phyloP scores from a whole-genome alignment of 2,329 filamentous ascomycete species.

The Leptographium wingfieldii region DNA sequence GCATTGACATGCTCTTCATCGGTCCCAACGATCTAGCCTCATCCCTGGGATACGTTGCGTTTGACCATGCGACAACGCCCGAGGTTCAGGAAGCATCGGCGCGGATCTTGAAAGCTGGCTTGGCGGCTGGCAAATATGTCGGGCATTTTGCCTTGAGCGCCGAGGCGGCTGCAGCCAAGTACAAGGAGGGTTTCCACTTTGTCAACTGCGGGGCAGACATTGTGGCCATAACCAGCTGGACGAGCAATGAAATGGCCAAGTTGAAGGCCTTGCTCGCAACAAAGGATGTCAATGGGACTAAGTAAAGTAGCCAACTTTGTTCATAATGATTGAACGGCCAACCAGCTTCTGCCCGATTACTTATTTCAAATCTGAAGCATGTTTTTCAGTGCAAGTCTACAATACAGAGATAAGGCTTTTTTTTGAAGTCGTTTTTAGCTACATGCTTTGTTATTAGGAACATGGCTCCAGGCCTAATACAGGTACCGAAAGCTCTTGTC shows the following conservation, averaged over 20 bases:
- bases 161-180: constrained; percentile 16
- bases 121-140: constrained; percentile 21
- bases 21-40: constrained; percentile 32
- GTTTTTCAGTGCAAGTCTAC: too few relatives aligned
- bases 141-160: constrained; percentile 21
- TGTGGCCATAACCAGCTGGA: constrained; percentile 24
- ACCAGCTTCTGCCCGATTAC: too few relatives aligned
- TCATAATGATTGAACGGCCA: too few relatives aligned
- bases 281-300: neutral
- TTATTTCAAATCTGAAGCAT: too few relatives aligned
- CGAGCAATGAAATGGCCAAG: constrained; percentile 20
- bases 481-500: too few relatives aligned
- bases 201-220: constrained; percentile 25
- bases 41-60: constrained; percentile 28
- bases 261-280: constrained; percentile 10
- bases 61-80: constrained; percentile 13
- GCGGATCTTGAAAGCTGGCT: constrained; percentile 16
- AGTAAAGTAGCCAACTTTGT: too few relatives aligned
- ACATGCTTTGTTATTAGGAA: too few relatives aligned
- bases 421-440: too few relatives aligned
- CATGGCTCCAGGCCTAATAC: too few relatives aligned
- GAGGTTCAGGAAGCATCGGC: constrained; percentile 19
- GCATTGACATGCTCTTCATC: constrained; percentile 31
- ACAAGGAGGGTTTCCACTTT: constrained; percentile 21
- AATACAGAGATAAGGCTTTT: too few relatives aligned